Percentiles rank a stretch among this genome's conserved stretches.
Conservation (phyloP, 345 rosid species). For the Trapa bicornis region DNA sequence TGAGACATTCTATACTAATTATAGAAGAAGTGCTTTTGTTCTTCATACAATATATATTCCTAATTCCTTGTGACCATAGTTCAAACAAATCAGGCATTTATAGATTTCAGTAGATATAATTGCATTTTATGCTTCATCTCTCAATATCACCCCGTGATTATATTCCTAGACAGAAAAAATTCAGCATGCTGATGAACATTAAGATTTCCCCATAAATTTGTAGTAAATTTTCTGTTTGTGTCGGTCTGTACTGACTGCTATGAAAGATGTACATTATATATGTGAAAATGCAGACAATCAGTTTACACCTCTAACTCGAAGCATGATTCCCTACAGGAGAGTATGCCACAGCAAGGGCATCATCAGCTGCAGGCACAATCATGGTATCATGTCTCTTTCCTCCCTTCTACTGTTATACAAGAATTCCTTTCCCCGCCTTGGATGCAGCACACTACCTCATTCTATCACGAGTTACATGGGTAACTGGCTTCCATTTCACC, state of each 20-base stretch:
- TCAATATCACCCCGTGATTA: too few relatives aligned
- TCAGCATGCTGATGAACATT: neutral
- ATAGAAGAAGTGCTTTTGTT: neutral
- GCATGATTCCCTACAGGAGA: conserved; percentile 46
- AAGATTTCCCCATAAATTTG: neutral
- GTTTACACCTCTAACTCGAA: neutral
- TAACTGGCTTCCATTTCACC: neutral
- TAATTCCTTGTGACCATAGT: neutral
- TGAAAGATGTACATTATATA: neutral
- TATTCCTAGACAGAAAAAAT: neutral
- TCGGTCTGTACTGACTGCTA: too few relatives aligned
- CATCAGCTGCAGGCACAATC: conserved; percentile 75
- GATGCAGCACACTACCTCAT: neutral
- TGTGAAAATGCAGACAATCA: neutral
- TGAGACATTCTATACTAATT: neutral
- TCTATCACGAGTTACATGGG: neutral
- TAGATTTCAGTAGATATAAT: neutral
- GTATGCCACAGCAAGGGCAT: conserved; percentile 84
- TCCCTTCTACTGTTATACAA: neutral
- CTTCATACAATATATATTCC: neutral
- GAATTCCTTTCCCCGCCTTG: too few relatives aligned
- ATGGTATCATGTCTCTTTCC: conserved; percentile 42
- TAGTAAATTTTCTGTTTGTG: neutral
- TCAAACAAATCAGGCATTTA: neutral
- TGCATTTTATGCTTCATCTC: too few relatives aligned